Conservation (phyloP, 2,329 filamentous ascomycete species). For the Diaporthe destruens region DNA sequence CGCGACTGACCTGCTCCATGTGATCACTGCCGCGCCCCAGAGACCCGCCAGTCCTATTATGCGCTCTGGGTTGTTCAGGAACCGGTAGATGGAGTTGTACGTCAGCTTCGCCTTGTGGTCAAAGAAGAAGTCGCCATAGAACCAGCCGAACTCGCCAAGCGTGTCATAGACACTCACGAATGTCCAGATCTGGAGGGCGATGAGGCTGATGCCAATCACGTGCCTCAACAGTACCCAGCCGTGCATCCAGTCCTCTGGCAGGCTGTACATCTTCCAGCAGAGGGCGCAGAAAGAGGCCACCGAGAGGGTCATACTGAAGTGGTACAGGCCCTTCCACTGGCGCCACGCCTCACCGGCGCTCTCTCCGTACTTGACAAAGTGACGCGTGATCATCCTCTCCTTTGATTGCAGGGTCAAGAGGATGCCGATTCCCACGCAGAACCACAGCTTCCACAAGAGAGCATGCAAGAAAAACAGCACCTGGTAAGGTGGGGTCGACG, state of each 20-base stretch:
- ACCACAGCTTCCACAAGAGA: conserved; percentile 89
- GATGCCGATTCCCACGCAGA: conserved; percentile 86
- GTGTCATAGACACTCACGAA: conserved; percentile 94
- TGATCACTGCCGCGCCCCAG: conserved; percentile 95
- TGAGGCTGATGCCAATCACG: conserved; percentile 82
- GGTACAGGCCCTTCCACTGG: conserved; percentile 97
- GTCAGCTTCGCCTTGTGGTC: conserved; percentile 89
- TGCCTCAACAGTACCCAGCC: conserved; percentile 90
- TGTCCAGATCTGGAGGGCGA: conserved; percentile 93
- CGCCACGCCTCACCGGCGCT: conserved; percentile 92
- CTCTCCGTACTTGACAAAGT: conserved; percentile 97
- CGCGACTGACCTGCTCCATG: conserved; percentile 88
- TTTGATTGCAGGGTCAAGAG: conserved; percentile 89
- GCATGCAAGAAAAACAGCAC: conserved; percentile 86
- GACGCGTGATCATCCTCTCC: conserved; percentile 93
- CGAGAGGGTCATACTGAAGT: conserved; percentile 91
- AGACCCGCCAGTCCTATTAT: conserved; percentile 94
- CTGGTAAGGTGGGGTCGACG: conserved; percentile 81
- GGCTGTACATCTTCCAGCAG: conserved; percentile 94
- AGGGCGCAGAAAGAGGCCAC: conserved; percentile 90
- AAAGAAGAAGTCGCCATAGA: conserved; percentile 99
- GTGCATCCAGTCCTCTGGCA: conserved; percentile 88
- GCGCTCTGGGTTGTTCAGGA: conserved; percentile 96
- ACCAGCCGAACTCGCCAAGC: conserved; percentile 98
- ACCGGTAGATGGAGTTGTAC: conserved; percentile 97